Percentiles rank a stretch among this genome's conserved stretches.
phyloP scores from a whole-genome alignment of 108 stramenopile species.

The Parietichytrium sp. region DNA sequence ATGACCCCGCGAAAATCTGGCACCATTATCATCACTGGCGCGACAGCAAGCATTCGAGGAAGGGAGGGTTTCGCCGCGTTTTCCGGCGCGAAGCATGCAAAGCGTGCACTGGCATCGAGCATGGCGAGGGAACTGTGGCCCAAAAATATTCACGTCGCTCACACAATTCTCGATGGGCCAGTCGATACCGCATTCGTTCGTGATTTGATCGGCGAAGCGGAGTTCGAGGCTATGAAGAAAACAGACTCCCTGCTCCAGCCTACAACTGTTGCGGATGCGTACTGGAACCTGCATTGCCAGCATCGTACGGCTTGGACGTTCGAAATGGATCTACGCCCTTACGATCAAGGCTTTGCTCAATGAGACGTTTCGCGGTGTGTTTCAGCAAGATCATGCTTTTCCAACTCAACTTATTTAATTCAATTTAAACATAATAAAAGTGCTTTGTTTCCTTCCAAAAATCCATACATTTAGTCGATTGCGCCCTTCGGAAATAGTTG shows the following conservation, averaged over 20 bases:
- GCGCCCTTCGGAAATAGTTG: no score
- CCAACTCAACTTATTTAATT: no score
- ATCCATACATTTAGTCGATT: no score
- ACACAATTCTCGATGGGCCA: slow-evolving; percentile 49
- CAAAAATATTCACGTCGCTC: slow-evolving; percentile 51
- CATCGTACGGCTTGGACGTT: slow-evolving; percentile 32
- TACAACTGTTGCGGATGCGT: not conserved
- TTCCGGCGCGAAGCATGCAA: slow-evolving; percentile 45
- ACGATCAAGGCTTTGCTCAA: no score
- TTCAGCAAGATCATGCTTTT: no score
- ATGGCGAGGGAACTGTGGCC: slow-evolving; percentile 51
- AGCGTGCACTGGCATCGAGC: slow-evolving; percentile 44
- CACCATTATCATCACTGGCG: slow-evolving; percentile 55
- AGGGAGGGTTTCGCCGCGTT: slow-evolving; percentile 45
- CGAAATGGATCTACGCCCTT: slow-evolving; percentile 23
- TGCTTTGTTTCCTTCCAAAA: no score
- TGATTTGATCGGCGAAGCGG: not conserved
- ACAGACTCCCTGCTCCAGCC: not conserved
- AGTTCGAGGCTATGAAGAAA: not conserved
- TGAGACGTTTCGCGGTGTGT: no score
- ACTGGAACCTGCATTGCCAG: not conserved
- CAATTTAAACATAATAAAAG: no score
- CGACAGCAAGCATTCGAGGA: slow-evolving; percentile 47
- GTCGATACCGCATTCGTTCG: slow-evolving; percentile 43
- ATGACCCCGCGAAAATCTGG: slow-evolving; percentile 44